Percentiles rank a stretch among this genome's conserved stretches.
phyloP scores from a whole-genome alignment of 73 alveolate species.

The Stentor coeruleus region DNA sequence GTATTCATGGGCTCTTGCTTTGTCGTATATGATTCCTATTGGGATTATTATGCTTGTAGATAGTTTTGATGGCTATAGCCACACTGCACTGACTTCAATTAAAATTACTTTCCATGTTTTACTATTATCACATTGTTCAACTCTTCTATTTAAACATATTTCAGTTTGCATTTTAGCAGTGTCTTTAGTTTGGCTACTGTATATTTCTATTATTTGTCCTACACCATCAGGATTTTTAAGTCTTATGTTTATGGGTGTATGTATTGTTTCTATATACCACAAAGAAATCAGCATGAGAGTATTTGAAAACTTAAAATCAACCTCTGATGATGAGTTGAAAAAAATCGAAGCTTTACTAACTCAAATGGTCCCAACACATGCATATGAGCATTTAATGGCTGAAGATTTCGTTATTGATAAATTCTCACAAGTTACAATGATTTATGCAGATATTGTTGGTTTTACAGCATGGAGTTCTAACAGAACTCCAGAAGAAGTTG shows the following conservation, averaged over 20 bases:
- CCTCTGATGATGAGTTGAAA: slow-evolving; percentile 28
- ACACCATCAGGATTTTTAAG: neutral
- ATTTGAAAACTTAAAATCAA: neutral
- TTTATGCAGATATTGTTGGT: slow-evolving; percentile 89
- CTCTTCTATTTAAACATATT: neutral
- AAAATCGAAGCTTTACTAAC: slow-evolving; percentile 40
- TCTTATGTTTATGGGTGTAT: neutral
- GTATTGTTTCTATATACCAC: neutral
- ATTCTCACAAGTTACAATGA: slow-evolving; percentile 77
- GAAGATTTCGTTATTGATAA: slow-evolving; percentile 67
- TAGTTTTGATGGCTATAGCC: neutral
- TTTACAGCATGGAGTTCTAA: slow-evolving; percentile 67
- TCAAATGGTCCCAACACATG: slow-evolving; percentile 54
- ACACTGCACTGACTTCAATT: neutral
- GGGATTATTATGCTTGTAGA: neutral
- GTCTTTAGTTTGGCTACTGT: neutral
- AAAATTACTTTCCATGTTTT: neutral
- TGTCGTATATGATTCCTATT: neutral
- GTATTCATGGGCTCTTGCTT: neutral
- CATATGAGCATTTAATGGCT: slow-evolving; percentile 36
- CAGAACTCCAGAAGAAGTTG: slow-evolving; percentile 85
- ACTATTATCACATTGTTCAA: neutral
- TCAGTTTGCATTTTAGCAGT: neutral
- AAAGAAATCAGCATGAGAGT: neutral
- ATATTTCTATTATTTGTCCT: neutral